A percentile compares a stretch with the other conserved stretches of the same genome.
These are phyloP conservation scores for Willaertia magna DNA, from an alignment of 208 protist genomes.

Conservation along the genomic window DNA sequence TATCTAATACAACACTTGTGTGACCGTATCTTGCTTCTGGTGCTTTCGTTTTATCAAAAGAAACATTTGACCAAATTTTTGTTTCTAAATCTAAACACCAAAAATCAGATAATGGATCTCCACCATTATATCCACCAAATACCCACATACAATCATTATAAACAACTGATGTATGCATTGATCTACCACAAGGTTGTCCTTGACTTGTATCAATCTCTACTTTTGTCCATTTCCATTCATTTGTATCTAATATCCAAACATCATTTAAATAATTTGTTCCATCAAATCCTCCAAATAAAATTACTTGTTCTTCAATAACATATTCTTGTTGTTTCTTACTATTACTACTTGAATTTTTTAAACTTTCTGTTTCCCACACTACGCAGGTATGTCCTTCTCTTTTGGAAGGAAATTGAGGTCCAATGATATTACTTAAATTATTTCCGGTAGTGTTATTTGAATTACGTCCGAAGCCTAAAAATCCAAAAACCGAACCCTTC, in stretches of 20 bases:
- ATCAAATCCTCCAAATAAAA: constrained; percentile 3
- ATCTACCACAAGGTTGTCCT: background rate
- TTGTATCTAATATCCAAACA: background rate
- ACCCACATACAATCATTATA: background rate
- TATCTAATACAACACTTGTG: background rate
- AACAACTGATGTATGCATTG: background rate
- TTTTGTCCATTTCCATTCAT: background rate
- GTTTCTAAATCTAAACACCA: background rate
- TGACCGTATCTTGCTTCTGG: background rate
- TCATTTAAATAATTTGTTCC: background rate
- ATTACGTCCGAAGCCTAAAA: background rate
- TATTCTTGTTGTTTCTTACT: background rate
- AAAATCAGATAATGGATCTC: background rate
- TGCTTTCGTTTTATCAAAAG: background rate
- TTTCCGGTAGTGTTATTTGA: too few relatives aligned
- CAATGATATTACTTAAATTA: background rate
- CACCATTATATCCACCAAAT: background rate
- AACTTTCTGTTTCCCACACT: background rate
- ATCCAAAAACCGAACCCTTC: background rate
- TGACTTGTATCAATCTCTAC: background rate
- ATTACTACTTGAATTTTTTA: background rate
- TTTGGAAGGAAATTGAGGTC: background rate
- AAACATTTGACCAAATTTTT: background rate
- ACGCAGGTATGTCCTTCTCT: background rate
- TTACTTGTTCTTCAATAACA: constrained; percentile 3